A percentile compares a stretch with the other conserved stretches of the same genome.
Conservation (phyloP, 345 rosid species). For the Turritis glabra region DNA sequence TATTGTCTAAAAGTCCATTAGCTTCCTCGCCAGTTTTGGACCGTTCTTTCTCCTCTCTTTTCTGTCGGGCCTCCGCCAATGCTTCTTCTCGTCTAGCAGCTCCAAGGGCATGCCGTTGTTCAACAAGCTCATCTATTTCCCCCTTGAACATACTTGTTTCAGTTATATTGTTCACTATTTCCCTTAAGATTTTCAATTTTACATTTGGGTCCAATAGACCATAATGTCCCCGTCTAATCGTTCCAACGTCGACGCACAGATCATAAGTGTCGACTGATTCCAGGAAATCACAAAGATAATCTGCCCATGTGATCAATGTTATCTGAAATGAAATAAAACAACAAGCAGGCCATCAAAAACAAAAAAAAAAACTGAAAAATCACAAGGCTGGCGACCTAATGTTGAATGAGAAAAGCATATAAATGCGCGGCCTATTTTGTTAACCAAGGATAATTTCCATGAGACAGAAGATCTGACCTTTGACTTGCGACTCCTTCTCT, state of each 20-base stretch:
- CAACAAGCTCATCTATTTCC: constrained; percentile 75
- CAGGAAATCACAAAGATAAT: constrained; percentile 83
- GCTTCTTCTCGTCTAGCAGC: constrained; percentile 87
- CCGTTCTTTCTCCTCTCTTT: constrained; percentile 67
- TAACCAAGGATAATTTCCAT: constrained; percentile 16
- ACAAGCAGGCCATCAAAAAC: constrained; percentile 23
- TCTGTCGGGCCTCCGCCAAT: constrained; percentile 67
- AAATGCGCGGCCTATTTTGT: background rate
- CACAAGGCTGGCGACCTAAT: constrained; percentile 15
- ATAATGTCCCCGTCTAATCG: constrained; percentile 86
- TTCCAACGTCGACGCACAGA: constrained; percentile 47
- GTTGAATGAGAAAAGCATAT: constrained; percentile 12
- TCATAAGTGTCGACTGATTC: constrained; percentile 58
- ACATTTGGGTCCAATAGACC: constrained; percentile 66
- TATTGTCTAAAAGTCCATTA: constrained; percentile 45
- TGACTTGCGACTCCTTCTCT: constrained; percentile 59
- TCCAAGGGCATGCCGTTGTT: constrained; percentile 68
- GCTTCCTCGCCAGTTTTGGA: constrained; percentile 49
- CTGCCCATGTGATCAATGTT: constrained; percentile 79
- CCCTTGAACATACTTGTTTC: constrained; percentile 62
- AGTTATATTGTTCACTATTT: constrained; percentile 64
- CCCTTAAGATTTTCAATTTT: constrained; percentile 62
- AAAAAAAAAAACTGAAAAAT: background rate
- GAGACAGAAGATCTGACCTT: constrained; percentile 49
- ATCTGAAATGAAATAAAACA: constrained; percentile 55